Base-by-base conservation (phyloP, 768 basidiomycete species). In the Mycena galericulata region DNA sequence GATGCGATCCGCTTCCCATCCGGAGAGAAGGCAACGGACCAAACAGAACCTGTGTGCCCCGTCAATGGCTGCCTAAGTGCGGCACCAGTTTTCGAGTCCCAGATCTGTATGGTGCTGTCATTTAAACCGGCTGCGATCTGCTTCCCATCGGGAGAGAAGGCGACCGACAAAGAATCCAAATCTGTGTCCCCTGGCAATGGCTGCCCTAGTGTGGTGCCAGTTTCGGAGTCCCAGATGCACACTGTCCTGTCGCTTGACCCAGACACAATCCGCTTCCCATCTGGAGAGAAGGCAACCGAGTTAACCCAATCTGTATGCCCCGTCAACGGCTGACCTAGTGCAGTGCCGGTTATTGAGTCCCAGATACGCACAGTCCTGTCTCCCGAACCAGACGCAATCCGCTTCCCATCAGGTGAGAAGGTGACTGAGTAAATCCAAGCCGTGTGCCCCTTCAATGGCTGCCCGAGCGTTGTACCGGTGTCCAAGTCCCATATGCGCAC, bases 1-100 rank as follows among this genome's bases (percentile, higher is more conserved):
- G 63, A 57, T 6, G 24, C 63, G 26, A 65, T 57, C 45, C 5
- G 53, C 27, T 12, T 22, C 10, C 63, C 55, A 41, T 65, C 63
- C 4, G 53, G 63, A 8, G 63, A 56, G 43, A 55, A 63, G 6
- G 41, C 43, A 5, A 63, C 62, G 8, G 53, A 54, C 20, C 2
- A 11, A 12, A 65, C 46, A 8, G 15, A 14, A 9, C 14, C 43
- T 0, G 18, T 49, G 20, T 65, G 63, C 11, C 55, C 63, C 20
- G 22, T 18, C 14, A 46, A 65, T 24, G 3, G 22, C 22, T 5
- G 1, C 14, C 43, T 6, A 20, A 47, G 2, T 4, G 22, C 9
- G 5, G 24, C 9, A n/a, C n/a, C n/a, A n/a, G n/a, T n/a, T 26
- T 27, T 3, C 2, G 46, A 5, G 24, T 47, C 7, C 46, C 46